phyloP scores from a whole-genome alignment of 2,329 filamentous ascomycete species.

The Capronia coronata region DNA sequence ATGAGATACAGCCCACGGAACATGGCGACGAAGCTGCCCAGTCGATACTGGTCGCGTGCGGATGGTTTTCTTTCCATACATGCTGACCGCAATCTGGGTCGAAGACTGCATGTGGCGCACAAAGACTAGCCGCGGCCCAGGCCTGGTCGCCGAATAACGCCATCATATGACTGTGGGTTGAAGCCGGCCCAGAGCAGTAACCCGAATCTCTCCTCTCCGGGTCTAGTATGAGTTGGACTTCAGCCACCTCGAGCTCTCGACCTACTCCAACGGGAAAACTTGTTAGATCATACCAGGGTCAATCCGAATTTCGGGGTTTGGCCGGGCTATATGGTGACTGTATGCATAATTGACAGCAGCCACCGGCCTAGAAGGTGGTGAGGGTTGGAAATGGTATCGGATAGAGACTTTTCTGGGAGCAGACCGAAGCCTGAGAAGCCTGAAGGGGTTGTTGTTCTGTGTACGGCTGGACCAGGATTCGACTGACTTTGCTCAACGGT shows the following conservation, averaged over 20 bases:
- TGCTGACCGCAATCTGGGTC: neutral
- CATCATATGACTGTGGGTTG: slow-evolving; percentile 9
- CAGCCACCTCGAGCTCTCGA: slow-evolving; percentile 1
- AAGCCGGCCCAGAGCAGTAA: neutral
- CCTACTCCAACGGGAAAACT: neutral
- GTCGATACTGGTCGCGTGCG: neutral
- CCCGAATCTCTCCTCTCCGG: neutral
- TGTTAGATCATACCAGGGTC: neutral
- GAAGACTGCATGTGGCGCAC: neutral
- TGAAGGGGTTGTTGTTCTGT: neutral
- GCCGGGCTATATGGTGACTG: neutral
- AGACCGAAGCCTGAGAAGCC: neutral
- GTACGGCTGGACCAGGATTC: neutral
- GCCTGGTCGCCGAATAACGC: slow-evolving; percentile 19
- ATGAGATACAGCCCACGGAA: neutral
- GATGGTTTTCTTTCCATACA: neutral
- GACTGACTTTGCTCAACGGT: neutral
- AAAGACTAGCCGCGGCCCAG: slow-evolving; percentile 10
- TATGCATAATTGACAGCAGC: neutral
- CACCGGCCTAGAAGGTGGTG: neutral
- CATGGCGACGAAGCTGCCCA: neutral
- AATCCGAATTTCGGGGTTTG: neutral
- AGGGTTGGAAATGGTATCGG: neutral
- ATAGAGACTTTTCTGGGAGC: neutral
- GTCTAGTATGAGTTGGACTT: slow-evolving; percentile 1